Percentiles rank a stretch among this genome's conserved stretches.
phyloP scores from a whole-genome alignment of 139 green algal genomes.

The Chlorella sp. region DNA sequence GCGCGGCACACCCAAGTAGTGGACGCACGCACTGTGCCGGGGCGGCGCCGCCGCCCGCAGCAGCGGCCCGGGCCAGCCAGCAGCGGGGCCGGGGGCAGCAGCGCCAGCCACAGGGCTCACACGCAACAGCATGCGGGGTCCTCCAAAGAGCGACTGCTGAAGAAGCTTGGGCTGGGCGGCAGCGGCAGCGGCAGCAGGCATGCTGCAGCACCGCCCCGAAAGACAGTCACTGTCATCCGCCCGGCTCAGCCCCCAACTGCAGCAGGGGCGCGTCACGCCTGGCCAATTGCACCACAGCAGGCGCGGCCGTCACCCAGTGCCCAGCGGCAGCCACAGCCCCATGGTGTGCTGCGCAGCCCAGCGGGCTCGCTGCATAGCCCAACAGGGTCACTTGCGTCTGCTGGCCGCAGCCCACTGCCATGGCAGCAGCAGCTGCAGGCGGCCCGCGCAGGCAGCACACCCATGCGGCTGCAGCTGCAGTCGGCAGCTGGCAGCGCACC shows the following conservation, averaged over 20 bases:
- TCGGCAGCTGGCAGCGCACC: neutral
- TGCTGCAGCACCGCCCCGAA: neutral
- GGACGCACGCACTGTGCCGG: neutral
- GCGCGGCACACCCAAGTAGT: conserved; percentile 1
- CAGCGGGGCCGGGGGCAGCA: neutral
- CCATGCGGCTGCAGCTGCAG: neutral
- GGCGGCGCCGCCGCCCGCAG: neutral
- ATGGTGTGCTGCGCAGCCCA: no score
- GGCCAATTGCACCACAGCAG: no score
- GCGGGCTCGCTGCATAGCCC: no score
- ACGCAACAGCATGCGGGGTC: neutral
- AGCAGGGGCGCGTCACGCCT: no score
- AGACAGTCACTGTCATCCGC: neutral
- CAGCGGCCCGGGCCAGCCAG: neutral
- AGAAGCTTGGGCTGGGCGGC: neutral
- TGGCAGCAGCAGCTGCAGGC: neutral
- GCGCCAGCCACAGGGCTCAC: neutral
- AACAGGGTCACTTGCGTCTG: neutral
- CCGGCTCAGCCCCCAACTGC: neutral
- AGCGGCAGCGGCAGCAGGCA: neutral
- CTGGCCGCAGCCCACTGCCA: neutral
- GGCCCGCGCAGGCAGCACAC: neutral
- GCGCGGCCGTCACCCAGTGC: no score
- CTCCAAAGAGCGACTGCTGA: conserved; percentile 8
- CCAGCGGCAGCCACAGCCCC: no score